These are phyloP conservation scores for Penicillium sp. DNA, from an alignment of 2,329 filamentous ascomycete species.

Conservation along the genomic window DNA sequence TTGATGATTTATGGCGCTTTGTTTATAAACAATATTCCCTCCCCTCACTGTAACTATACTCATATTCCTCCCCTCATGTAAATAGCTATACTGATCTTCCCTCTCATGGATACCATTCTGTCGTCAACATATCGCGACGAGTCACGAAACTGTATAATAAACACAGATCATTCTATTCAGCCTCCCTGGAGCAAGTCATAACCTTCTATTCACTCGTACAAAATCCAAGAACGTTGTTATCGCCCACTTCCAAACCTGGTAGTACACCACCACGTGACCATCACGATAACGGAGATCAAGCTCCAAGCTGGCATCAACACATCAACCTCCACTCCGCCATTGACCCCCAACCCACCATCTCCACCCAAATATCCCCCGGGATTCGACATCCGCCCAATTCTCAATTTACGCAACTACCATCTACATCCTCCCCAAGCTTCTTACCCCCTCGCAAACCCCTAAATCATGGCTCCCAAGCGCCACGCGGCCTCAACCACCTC, in stretches of 20 bases:
- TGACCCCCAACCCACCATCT: slow-evolving; percentile 6
- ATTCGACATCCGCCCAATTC: not conserved
- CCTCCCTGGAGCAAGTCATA: no score
- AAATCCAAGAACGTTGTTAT: slow-evolving; percentile 1
- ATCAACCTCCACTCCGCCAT: slow-evolving; percentile 18
- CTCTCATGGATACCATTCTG: slow-evolving; percentile 3
- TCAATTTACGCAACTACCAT: not conserved
- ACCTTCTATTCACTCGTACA: not conserved
- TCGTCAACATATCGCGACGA: not conserved
- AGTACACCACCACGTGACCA: slow-evolving; percentile 21
- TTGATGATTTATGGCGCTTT: slow-evolving; percentile 12
- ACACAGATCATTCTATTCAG: not conserved
- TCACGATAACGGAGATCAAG: slow-evolving; percentile 22
- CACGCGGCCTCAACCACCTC: slow-evolving; percentile 31
- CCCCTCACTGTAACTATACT: slow-evolving; percentile 14
- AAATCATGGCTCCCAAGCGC: slow-evolving; percentile 30
- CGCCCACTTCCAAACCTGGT: slow-evolving; percentile 1
- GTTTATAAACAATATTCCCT: slow-evolving; percentile 1
- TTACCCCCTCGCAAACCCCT: slow-evolving; percentile 12
- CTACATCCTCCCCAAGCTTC: slow-evolving; percentile 28
- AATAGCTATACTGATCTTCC: slow-evolving; percentile 10
- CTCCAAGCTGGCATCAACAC: slow-evolving; percentile 29
- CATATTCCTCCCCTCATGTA: slow-evolving; percentile 6
- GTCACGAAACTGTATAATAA: not conserved
- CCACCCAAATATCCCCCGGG: not conserved